Percentiles rank a stretch among this genome's conserved stretches.
These are phyloP conservation scores for Tricholoma saponaceum DNA, from an alignment of 768 basidiomycete species.

Conservation along the genomic window DNA sequence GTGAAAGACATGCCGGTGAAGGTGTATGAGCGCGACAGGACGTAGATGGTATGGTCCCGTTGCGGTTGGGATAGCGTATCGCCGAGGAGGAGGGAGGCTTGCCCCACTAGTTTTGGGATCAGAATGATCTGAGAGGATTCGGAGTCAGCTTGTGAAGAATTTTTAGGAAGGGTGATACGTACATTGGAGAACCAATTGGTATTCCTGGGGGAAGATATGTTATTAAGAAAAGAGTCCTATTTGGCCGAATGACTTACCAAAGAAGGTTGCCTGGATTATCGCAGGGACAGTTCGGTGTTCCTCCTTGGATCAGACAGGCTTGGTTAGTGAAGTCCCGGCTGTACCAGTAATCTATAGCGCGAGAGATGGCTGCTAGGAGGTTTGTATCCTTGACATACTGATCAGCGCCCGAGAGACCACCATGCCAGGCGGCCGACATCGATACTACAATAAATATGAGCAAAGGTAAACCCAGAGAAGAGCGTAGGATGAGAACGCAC, in stretches of 20 bases:
- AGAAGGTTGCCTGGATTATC: constrained; percentile 32
- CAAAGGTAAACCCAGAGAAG: not conserved
- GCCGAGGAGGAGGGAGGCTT: constrained; percentile 43
- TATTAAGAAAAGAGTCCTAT: not conserved
- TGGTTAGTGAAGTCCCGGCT: constrained; percentile 41
- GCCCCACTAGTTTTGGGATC: constrained; percentile 45
- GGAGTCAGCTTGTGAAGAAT: not conserved
- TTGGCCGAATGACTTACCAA: constrained; percentile 15
- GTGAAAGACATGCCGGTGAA: constrained; percentile 39
- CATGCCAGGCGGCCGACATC: constrained; percentile 49
- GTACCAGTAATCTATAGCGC: constrained; percentile 52
- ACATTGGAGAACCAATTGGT: constrained; percentile 53
- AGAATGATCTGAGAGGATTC: constrained; percentile 37
- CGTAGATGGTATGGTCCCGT: constrained; percentile 31
- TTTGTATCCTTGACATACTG: constrained; percentile 31
- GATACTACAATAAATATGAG: constrained; percentile 26
- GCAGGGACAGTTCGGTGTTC: constrained; percentile 42
- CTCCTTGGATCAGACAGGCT: constrained; percentile 44
- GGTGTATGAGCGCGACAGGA: constrained; percentile 40
- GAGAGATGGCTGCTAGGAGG: constrained; percentile 28
- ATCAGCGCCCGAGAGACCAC: constrained; percentile 35
- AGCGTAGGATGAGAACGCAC: constrained; percentile 21
- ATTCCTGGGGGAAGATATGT: constrained; percentile 33
- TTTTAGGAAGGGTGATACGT: not conserved
- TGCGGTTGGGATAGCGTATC: constrained; percentile 31